Evolutionary conservation across 2,329 filamentous ascomycete genomes (phyloP).

Genomic region (Podosphaera aphanis): DNA sequence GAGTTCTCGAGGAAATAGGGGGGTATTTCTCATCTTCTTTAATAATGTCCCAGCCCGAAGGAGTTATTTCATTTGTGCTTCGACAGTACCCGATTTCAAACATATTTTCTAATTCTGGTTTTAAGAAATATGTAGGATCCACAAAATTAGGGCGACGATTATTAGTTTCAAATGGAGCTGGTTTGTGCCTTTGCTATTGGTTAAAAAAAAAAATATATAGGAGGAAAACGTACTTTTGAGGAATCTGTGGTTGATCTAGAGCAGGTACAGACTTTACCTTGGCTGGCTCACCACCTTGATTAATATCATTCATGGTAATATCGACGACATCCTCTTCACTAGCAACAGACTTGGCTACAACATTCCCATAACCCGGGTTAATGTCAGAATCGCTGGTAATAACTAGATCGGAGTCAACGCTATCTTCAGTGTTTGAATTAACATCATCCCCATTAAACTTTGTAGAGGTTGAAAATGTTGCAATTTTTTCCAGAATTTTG

Average conservation of each 20-base stretch:
- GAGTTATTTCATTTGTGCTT: conserved; percentile 30
- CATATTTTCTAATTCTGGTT: conserved; percentile 39
- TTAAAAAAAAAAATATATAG: not conserved
- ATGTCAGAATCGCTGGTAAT: conserved; percentile 39
- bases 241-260: not conserved
- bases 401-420: conserved; percentile 43
- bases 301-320: conserved; percentile 46
- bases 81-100: conserved; percentile 54
- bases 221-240: not conserved
- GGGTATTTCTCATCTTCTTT: conserved; percentile 32
- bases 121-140: conserved; percentile 31
- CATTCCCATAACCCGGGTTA: conserved; percentile 43
- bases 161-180: conserved; percentile 5
- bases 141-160: conserved; percentile 27
- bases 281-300: not conserved
- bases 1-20: conserved; percentile 25
- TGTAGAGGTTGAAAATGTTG: conserved; percentile 49
- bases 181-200: not conserved
- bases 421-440: conserved; percentile 25
- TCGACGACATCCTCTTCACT: conserved; percentile 83
- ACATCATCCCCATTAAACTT: conserved; percentile 24
- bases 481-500: conserved; percentile 56
- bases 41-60: conserved; percentile 44
- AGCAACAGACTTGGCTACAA: conserved; percentile 58
- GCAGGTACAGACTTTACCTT: not conserved